Conservation (phyloP, 1,284 basidiomycete genomes). For the Microbotryum violaceum region DNA sequence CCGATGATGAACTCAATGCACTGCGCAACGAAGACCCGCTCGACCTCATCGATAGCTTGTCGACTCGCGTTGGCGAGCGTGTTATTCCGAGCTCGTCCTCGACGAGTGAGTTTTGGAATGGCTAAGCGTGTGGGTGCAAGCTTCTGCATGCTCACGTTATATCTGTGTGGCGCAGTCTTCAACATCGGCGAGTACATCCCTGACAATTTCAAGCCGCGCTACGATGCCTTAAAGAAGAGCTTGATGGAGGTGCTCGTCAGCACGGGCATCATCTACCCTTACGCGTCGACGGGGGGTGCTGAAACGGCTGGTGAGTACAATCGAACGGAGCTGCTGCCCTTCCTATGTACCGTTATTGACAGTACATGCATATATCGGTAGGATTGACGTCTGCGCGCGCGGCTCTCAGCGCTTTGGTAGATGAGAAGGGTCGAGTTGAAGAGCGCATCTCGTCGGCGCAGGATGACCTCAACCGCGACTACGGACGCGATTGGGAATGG, state of each 20-base stretch:
- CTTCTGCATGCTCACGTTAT: too few relatives aligned
- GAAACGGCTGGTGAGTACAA: slow-evolving; percentile 11
- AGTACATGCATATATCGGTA: slow-evolving; percentile 1
- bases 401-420: slow-evolving; percentile 45
- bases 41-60: slow-evolving; percentile 45
- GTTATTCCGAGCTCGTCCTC: slow-evolving; percentile 2
- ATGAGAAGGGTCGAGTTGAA: slow-evolving; percentile 54
- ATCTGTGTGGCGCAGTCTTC: slow-evolving; percentile 53
- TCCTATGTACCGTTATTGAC: not conserved
- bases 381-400: slow-evolving; percentile 47
- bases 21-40: slow-evolving; percentile 66
- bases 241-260: slow-evolving; percentile 59
- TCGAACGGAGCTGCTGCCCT: not conserved
- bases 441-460: slow-evolving; percentile 48
- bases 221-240: slow-evolving; percentile 60
- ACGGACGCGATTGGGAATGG: slow-evolving; percentile 83
- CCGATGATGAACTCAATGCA: slow-evolving; percentile 53
- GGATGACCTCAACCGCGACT: slow-evolving; percentile 52
- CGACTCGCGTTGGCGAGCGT: slow-evolving; percentile 14
- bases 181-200: slow-evolving; percentile 79
- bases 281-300: not conserved
- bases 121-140: not conserved
- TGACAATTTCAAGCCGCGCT: slow-evolving; percentile 66
- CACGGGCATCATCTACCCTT: slow-evolving; percentile 53
- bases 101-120: not conserved